Evolutionary conservation across 2,329 filamentous ascomycete genomes (phyloP).

Genomic region (Epichloe brachyelytri): DNA sequence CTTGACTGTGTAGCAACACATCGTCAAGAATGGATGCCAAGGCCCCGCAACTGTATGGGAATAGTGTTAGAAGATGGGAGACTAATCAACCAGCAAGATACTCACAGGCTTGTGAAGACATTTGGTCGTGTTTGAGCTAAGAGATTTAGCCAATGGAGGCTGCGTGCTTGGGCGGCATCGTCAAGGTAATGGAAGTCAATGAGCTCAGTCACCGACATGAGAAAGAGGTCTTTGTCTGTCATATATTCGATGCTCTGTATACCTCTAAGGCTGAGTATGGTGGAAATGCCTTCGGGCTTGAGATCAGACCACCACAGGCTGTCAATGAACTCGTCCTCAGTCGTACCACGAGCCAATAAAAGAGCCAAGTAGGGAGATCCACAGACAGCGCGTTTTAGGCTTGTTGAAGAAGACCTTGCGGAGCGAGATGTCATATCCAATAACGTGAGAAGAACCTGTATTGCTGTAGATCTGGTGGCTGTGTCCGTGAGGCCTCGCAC

Average conservation of each 20-base stretch:
- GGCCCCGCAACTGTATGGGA: conserved; percentile 34
- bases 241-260: conserved; percentile 27
- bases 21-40: conserved; percentile 48
- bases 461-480: conserved; percentile 43
- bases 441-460: conserved; percentile 49
- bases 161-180: conserved; percentile 46
- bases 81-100: conserved; percentile 4
- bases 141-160: conserved; percentile 45
- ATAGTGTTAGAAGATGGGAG: conserved; percentile 3
- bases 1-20: conserved; percentile 50
- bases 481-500: conserved; percentile 51
- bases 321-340: conserved; percentile 47
- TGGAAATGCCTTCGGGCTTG: conserved; percentile 25
- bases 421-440: conserved; percentile 26
- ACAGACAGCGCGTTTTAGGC: conserved; percentile 10
- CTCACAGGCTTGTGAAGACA: conserved; percentile 47
- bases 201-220: conserved; percentile 50
- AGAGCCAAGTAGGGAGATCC: conserved; percentile 47
- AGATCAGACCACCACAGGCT: conserved; percentile 48
- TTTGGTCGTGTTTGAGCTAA: conserved; percentile 40
- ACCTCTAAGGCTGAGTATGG: conserved; percentile 13
- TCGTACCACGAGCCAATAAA: conserved; percentile 43
- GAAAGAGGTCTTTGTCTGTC: conserved; percentile 47
- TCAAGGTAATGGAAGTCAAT: conserved; percentile 55
- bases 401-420: not conserved